Conservation (phyloP, 2,329 filamentous ascomycete genomes). For the Colletotrichum lentis region DNA sequence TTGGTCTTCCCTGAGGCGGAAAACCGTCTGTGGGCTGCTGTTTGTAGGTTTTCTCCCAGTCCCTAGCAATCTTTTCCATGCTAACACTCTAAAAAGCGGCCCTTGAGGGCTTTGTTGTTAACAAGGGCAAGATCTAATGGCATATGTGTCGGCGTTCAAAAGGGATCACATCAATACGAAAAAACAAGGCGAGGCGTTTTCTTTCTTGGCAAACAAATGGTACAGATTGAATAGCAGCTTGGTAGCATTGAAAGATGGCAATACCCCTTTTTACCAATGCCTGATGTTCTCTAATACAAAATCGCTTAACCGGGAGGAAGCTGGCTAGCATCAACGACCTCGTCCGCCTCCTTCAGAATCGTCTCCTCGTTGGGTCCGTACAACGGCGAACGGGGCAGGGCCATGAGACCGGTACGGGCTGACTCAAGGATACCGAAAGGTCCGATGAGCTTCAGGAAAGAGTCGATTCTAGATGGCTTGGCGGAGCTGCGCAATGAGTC, state of each 20-base stretch:
- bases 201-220: conserved; percentile 30
- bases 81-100: conserved; percentile 60
- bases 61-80: background rate
- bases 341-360: conserved; percentile 83
- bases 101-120: conserved; percentile 90
- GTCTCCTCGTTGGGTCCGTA: conserved; percentile 75
- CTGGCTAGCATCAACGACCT: conserved; percentile 92
- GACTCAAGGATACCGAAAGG: conserved; percentile 98
- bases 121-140: conserved; percentile 78
- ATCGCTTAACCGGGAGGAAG: conserved; percentile 81
- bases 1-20: conserved; percentile 94
- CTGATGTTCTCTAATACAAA: conserved; percentile 37
- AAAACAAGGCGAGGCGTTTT: conserved; percentile 30
- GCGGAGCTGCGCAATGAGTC: conserved; percentile 69
- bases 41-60: conserved; percentile 62
- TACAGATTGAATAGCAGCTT: conserved; percentile 38
- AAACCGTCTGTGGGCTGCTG: conserved; percentile 91
- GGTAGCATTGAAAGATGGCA: conserved; percentile 37
- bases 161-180: conserved; percentile 19
- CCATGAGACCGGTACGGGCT: conserved; percentile 95
- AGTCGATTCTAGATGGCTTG: conserved; percentile 92
- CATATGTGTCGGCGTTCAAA: conserved; percentile 15
- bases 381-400: conserved; percentile 89
- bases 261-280: conserved; percentile 38
- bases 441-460: conserved; percentile 93